Conservation (phyloP, 2,329 filamentous ascomycete genomes). For the Meredithiella fracta region DNA sequence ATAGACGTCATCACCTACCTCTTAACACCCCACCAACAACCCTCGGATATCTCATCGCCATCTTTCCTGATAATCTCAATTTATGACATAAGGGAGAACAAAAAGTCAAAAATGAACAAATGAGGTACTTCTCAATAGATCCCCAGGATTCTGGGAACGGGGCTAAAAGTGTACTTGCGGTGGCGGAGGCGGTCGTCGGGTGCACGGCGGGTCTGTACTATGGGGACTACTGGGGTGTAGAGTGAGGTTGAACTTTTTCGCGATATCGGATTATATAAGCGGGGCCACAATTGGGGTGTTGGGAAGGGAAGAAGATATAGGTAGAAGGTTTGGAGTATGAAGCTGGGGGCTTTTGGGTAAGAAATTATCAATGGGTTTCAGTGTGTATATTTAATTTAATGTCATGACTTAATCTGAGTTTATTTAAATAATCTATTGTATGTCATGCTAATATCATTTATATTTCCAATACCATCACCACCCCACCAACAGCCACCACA, state of each 20-base stretch:
- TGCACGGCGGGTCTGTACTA: slow-evolving; percentile 1
- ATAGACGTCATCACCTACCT: slow-evolving; percentile 5
- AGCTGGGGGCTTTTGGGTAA: background rate
- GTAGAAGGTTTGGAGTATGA: background rate
- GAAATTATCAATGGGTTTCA: no score
- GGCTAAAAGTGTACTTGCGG: background rate
- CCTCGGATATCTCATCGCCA: slow-evolving; percentile 4
- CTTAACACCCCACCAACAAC: slow-evolving; percentile 8
- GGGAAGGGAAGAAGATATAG: background rate
- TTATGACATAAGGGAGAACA: background rate
- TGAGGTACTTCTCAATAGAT: background rate
- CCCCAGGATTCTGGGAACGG: background rate
- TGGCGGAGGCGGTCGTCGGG: background rate
- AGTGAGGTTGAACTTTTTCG: slow-evolving; percentile 14
- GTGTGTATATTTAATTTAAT: no score
- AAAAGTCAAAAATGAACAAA: background rate
- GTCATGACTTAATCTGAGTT: no score
- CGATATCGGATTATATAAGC: slow-evolving; percentile 13
- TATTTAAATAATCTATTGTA: no score
- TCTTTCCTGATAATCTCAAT: background rate
- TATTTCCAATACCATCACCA: no score
- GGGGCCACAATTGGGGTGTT: slow-evolving; percentile 9
- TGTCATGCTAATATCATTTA: no score
- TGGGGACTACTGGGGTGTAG: slow-evolving; percentile 5
- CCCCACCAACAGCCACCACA: no score